Conservation (phyloP, 2,329 filamentous ascomycete genomes). For the Gliomastix tumulicola region DNA sequence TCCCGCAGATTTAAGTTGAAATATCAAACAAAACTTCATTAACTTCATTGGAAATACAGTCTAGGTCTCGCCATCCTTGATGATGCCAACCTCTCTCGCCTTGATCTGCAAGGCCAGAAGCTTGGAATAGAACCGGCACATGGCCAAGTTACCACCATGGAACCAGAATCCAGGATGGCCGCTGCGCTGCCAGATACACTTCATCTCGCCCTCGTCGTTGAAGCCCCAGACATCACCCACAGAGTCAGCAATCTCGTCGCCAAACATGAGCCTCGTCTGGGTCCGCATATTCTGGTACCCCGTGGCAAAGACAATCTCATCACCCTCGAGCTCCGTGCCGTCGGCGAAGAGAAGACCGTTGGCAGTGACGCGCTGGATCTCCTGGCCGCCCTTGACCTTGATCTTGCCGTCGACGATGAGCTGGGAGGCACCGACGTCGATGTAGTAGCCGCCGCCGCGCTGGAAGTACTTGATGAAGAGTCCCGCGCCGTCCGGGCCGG, state of each 20-base stretch:
- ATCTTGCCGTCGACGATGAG: conserved; percentile 59
- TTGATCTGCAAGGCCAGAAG: conserved; percentile 46
- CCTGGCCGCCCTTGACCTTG: conserved; percentile 52
- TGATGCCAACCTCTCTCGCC: conserved; percentile 29
- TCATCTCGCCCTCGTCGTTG: conserved; percentile 48
- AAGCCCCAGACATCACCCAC: conserved; percentile 57
- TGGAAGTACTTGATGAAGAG: conserved; percentile 58
- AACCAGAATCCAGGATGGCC: conserved; percentile 62
- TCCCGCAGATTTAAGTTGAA: too few relatives aligned
- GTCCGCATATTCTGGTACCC: conserved; percentile 64
- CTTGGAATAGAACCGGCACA: conserved; percentile 55
- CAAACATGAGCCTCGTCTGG: conserved; percentile 53
- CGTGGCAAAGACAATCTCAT: conserved; percentile 57
- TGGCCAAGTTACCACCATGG: conserved; percentile 56
- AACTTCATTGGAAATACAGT: too few relatives aligned
- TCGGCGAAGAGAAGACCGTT: conserved; percentile 42
- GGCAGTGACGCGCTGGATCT: conserved; percentile 42
- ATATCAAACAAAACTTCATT: too few relatives aligned
- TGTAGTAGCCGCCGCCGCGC: conserved; percentile 63
- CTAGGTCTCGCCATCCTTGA: conserved; percentile 21
- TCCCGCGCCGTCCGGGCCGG: conserved; percentile 48
- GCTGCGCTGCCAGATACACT: conserved; percentile 50
- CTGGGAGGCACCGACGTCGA: conserved; percentile 57
- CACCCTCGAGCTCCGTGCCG: conserved; percentile 48
- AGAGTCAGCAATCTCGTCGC: conserved; percentile 50